A percentile compares a stretch with the other conserved stretches of the same genome.
Evolutionary conservation across 371 early-diverging fungal genomes (phyloP).

Genomic region (Mucor piriformis): DNA sequence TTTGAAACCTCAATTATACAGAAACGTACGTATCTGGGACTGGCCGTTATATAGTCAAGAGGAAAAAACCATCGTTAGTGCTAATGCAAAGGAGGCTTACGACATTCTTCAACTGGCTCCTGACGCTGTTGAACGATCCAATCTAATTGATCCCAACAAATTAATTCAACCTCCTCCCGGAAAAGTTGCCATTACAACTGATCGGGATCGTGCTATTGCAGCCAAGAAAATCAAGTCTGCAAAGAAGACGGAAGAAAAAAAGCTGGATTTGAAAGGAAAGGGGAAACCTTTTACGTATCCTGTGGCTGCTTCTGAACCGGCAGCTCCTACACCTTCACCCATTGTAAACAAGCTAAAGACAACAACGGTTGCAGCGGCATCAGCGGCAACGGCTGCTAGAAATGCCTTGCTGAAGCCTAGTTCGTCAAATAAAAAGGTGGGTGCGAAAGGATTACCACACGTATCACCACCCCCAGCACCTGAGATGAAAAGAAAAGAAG

Average conservation of each 20-base stretch:
- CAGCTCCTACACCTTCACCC: not conserved
- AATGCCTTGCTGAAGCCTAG: slow-evolving; percentile 8
- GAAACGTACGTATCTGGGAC: slow-evolving; percentile 19
- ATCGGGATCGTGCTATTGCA: not conserved
- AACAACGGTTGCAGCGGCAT: not conserved
- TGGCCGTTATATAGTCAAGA: slow-evolving; percentile 15
- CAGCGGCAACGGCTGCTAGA: not conserved
- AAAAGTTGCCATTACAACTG: not conserved
- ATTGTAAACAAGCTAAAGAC: too few species aligned
- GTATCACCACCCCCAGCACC: not conserved
- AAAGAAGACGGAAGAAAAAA: not conserved
- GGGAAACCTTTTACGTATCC: not conserved
- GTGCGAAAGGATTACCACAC: slow-evolving; percentile 1
- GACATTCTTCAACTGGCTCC: slow-evolving; percentile 5
- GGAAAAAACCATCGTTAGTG: slow-evolving; percentile 11
- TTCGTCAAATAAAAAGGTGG: slow-evolving; percentile 8
- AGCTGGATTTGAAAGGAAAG: not conserved
- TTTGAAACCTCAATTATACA: slow-evolving; percentile 18
- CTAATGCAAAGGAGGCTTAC: slow-evolving; percentile 21
- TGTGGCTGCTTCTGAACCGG: not conserved
- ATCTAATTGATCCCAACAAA: not conserved
- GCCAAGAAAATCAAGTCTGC: not conserved
- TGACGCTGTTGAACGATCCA: not conserved
- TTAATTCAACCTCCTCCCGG: slow-evolving; percentile 1
- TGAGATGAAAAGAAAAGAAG: too few species aligned